Evolutionary conservation across 371 early-diverging fungal species (phyloP).

Genomic region (Entomophthora muscae): DNA sequence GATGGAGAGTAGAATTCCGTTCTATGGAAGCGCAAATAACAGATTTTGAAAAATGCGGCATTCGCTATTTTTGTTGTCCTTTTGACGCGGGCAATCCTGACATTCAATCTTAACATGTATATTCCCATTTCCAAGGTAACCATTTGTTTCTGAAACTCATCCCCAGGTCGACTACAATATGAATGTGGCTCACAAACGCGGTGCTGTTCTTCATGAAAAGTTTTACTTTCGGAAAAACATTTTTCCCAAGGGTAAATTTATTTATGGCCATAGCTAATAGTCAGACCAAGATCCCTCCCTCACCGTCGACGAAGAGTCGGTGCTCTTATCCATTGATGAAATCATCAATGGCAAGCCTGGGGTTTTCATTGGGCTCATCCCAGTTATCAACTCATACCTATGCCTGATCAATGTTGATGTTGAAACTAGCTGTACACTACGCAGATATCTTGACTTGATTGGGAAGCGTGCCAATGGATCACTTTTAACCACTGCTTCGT

Average conservation of each 20-base stretch:
- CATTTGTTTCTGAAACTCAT: background rate
- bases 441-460: slow-evolving; percentile 66
- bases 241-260: slow-evolving; percentile 24
- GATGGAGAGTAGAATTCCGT: slow-evolving; percentile 98
- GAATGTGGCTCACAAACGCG: slow-evolving; percentile 68
- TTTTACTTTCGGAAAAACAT: slow-evolving; percentile 83
- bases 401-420: slow-evolving; percentile 46
- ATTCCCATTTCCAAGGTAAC: slow-evolving; percentile 84
- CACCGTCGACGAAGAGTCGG: slow-evolving; percentile 36
- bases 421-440: slow-evolving; percentile 42
- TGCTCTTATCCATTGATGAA: slow-evolving; percentile 73
- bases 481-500: slow-evolving; percentile 76
- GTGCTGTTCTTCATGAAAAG: slow-evolving; percentile 59
- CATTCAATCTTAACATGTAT: slow-evolving; percentile 86
- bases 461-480: slow-evolving; percentile 59
- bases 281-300: background rate
- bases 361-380: slow-evolving; percentile 73
- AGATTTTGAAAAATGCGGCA: slow-evolving; percentile 96
- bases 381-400: slow-evolving; percentile 64
- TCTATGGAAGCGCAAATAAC: slow-evolving; percentile 97
- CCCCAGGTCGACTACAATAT: slow-evolving; percentile 87
- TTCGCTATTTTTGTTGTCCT: slow-evolving; percentile 88
- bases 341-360: slow-evolving; percentile 82
- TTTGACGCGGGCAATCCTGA: slow-evolving; percentile 75
- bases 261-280: no score